These are phyloP conservation scores for Microdochium nivale DNA, from an alignment of 2,329 filamentous ascomycete species.

Conservation along the genomic window DNA sequence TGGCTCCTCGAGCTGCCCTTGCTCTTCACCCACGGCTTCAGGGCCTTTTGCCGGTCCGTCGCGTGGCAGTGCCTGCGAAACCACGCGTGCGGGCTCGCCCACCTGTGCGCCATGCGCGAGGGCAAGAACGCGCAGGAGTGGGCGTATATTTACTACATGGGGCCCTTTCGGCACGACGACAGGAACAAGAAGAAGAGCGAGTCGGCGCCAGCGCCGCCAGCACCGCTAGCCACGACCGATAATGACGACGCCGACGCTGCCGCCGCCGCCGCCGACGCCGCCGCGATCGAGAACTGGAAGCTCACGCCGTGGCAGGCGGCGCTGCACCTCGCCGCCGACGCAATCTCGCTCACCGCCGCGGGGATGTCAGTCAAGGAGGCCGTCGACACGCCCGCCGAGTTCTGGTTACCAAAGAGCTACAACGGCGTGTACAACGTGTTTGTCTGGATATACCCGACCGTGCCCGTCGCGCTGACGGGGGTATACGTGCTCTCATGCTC, in stretches of 20 bases:
- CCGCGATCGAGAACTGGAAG: too few species aligned
- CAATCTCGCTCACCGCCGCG: background rate
- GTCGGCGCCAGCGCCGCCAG: background rate
- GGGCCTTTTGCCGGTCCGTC: background rate
- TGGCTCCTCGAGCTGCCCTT: background rate
- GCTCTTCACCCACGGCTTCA: background rate
- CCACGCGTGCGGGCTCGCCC: background rate
- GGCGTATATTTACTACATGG: background rate
- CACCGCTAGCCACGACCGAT: too few species aligned
- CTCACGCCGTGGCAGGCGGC: background rate
- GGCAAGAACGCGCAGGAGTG: background rate
- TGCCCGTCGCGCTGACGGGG: background rate
- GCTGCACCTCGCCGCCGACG: background rate
- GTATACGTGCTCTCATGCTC: background rate
- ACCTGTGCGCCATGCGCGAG: background rate
- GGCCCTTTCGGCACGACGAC: background rate
- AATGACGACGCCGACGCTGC: too few species aligned
- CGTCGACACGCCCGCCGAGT: background rate
- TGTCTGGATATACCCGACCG: background rate
- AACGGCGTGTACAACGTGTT: background rate
- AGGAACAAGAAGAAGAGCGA: background rate
- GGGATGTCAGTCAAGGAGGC: background rate
- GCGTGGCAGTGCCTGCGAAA: background rate
- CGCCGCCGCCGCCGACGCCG: too few species aligned
- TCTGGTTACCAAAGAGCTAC: background rate